Percentiles rank a stretch among this genome's conserved stretches.
Evolutionary conservation across 2,329 filamentous ascomycete species (phyloP).

Genomic region (Cercospora zeina): DNA sequence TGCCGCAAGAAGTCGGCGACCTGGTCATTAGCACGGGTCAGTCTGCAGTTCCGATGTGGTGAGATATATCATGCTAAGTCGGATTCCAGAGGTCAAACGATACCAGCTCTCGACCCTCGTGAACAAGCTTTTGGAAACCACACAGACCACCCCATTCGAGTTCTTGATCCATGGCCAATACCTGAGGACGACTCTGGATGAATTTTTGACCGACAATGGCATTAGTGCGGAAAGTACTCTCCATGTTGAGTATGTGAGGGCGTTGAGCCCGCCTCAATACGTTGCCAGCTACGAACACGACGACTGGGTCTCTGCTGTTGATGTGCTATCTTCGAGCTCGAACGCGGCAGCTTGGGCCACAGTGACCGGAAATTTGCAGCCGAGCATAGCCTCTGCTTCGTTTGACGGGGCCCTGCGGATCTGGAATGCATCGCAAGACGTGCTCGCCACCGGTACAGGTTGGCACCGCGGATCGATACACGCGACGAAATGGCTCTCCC

Average conservation of each 20-base stretch:
- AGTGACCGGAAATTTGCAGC: conserved; percentile 53
- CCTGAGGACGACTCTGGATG: conserved; percentile 82
- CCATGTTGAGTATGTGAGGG: conserved; percentile 88
- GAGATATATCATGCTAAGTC: not conserved
- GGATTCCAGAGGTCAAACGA: conserved; percentile 53
- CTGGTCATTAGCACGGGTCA: conserved; percentile 60
- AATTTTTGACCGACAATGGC: conserved; percentile 82
- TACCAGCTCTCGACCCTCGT: conserved; percentile 64
- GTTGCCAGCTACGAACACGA: conserved; percentile 94
- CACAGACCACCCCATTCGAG: conserved; percentile 76
- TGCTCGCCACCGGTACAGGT: conserved; percentile 70
- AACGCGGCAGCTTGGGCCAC: conserved; percentile 51
- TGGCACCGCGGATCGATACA: conserved; percentile 75
- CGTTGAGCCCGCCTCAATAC: conserved; percentile 82
- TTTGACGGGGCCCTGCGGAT: conserved; percentile 87
- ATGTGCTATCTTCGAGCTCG: conserved; percentile 70
- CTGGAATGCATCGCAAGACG: conserved; percentile 85
- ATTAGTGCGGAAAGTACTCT: conserved; percentile 86
- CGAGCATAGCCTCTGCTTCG: conserved; percentile 82
- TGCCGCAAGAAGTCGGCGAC: conserved; percentile 56
- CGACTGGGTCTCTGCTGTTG: conserved; percentile 90
- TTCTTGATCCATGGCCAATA: conserved; percentile 95
- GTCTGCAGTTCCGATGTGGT: not conserved
- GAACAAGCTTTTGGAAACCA: conserved; percentile 59
- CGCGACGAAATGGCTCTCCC: conserved; percentile 77